These are phyloP conservation scores for Entelexis sorbosivorans DNA, from an alignment of 1,139 yeast species.

Conservation along the genomic window DNA sequence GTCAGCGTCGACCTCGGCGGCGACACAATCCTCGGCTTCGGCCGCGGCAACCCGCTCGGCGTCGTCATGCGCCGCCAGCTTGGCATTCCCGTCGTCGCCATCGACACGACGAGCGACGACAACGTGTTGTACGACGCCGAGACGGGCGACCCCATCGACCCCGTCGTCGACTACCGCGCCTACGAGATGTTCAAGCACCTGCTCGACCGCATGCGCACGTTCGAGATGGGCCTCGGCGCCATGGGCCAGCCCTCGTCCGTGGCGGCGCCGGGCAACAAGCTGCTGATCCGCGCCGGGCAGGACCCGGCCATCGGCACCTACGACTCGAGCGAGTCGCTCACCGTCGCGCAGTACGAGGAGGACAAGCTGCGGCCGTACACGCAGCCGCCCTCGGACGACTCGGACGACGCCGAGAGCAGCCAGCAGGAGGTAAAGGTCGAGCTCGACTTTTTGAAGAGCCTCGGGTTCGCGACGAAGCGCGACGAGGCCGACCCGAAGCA, in stretches of 20 bases:
- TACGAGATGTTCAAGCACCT: constrained; percentile 32
- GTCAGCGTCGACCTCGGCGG: constrained; percentile 36
- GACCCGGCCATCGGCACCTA: constrained; percentile 30
- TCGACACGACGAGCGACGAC: constrained; percentile 26
- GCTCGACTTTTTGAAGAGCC: constrained; percentile 27
- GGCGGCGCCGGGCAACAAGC: constrained; percentile 33
- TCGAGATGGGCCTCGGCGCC: constrained; percentile 29
- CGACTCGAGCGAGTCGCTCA: constrained; percentile 29
- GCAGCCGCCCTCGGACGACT: constrained; percentile 22
- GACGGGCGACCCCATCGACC: constrained; percentile 28
- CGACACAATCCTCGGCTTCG: constrained; percentile 35
- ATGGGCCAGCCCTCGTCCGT: constrained; percentile 17
- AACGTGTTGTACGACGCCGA: constrained; percentile 29
- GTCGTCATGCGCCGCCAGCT: constrained; percentile 34
- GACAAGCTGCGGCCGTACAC: constrained; percentile 26
- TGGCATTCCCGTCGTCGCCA: constrained; percentile 33
- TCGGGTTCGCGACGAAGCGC: constrained; percentile 27
- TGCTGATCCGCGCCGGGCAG: constrained; percentile 31
- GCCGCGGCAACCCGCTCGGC: constrained; percentile 36
- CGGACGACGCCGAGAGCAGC: constrained; percentile 23
- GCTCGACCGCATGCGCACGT: constrained; percentile 32
- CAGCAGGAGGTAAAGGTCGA: constrained; percentile 28
- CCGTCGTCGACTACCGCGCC: constrained; percentile 29
- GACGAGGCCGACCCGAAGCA: constrained; percentile 5
- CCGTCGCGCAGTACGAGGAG: constrained; percentile 31